Evolutionary conservation across 768 basidiomycete species (phyloP).

Genomic region (Tricholoma flavovirens): DNA sequence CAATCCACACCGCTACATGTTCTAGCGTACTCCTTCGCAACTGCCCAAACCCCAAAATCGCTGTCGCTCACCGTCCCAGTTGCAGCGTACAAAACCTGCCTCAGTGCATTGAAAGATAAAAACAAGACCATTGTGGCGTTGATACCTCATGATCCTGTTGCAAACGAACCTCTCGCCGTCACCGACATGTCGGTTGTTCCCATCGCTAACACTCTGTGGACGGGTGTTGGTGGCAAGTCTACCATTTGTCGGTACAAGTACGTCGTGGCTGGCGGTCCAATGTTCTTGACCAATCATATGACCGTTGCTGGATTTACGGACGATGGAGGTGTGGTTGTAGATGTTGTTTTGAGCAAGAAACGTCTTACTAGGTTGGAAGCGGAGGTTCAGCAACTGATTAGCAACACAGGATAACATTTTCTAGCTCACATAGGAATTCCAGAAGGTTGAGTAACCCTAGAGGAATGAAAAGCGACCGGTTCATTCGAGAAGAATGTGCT

Average conservation of each 20-base stretch:
- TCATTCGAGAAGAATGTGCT: too few species aligned
- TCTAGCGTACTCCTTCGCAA: constrained; percentile 19
- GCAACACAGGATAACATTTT: neutral
- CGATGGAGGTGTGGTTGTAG: constrained; percentile 35
- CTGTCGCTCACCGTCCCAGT: constrained; percentile 21
- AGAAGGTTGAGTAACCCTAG: too few species aligned
- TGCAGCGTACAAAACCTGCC: constrained; percentile 17
- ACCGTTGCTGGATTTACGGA: constrained; percentile 34
- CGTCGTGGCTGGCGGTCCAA: constrained; percentile 28
- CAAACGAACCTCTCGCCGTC: constrained; percentile 30
- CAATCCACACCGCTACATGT: constrained; percentile 23
- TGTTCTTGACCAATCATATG: constrained; percentile 28
- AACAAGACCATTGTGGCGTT: constrained; percentile 17
- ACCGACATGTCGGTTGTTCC: constrained; percentile 38
- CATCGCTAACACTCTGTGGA: constrained; percentile 36
- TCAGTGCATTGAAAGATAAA: constrained; percentile 7
- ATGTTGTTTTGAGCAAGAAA: constrained; percentile 28
- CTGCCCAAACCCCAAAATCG: constrained; percentile 18
- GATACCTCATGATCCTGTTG: constrained; percentile 29
- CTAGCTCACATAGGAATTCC: too few species aligned
- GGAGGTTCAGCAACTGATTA: constrained; percentile 16
- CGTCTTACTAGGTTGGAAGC: constrained; percentile 24
- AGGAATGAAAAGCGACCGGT: too few species aligned
- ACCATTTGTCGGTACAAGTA: constrained; percentile 39
- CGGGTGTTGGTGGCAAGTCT: constrained; percentile 22